phyloP scores from a whole-genome alignment of 352 stramenopile genomes.

The Globisporangium parvum region DNA sequence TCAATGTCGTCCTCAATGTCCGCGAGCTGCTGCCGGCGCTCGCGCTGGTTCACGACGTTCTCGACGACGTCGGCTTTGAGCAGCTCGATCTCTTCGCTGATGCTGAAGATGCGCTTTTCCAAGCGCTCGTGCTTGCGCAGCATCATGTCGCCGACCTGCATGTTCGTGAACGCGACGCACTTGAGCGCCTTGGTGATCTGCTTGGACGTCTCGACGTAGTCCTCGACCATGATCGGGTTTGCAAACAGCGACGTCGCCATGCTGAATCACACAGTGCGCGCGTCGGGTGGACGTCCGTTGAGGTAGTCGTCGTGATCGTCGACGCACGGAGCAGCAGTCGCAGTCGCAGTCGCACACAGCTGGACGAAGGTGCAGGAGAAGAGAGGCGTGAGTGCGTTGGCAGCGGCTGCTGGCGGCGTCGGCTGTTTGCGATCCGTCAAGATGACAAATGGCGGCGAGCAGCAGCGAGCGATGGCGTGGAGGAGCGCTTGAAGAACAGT shows the following conservation, averaged over 20 bases:
- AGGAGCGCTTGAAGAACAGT: not conserved
- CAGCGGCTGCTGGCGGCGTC: not conserved
- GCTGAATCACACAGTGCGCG: not conserved
- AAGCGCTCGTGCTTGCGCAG: constrained; percentile 43
- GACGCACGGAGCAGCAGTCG: no score
- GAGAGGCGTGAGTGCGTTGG: no score
- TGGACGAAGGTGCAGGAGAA: no score
- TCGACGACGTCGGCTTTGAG: constrained; percentile 40
- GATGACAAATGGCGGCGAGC: constrained; percentile 3
- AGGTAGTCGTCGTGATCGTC: no score
- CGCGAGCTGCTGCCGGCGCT: constrained; percentile 32
- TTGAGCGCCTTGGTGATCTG: constrained; percentile 64
- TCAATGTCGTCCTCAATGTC: constrained; percentile 55
- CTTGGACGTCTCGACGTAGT: constrained; percentile 39
- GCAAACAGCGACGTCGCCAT: constrained; percentile 31
- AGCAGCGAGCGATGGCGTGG: not conserved
- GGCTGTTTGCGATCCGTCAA: constrained; percentile 5
- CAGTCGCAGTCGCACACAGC: no score
- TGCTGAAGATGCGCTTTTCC: constrained; percentile 28
- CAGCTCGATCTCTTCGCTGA: constrained; percentile 48
- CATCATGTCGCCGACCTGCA: constrained; percentile 55
- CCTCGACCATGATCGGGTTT: constrained; percentile 21
- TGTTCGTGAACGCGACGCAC: constrained; percentile 53
- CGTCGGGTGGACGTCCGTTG: no score
- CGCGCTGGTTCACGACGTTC: constrained; percentile 43